phyloP scores from a whole-genome alignment of 1,284 basidiomycete genomes.

The Stygiomarasmius scandens region DNA sequence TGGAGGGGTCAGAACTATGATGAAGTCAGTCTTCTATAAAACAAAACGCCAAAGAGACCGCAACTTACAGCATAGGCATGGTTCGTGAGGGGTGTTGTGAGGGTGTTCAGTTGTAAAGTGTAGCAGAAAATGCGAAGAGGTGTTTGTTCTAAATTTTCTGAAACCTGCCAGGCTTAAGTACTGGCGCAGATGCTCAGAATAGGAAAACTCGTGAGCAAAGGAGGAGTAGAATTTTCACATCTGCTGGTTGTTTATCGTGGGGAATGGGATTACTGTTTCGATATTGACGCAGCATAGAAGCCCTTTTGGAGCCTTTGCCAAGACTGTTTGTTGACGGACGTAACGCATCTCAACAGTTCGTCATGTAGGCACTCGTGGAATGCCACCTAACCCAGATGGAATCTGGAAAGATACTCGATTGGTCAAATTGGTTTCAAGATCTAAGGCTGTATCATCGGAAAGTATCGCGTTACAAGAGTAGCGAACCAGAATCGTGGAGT shows the following conservation, averaged over 20 bases:
- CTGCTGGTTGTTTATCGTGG: not conserved
- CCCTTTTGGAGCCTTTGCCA: too few relatives aligned
- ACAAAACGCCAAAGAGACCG: conserved; percentile 12
- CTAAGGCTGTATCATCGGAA: not conserved
- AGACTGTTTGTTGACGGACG: too few relatives aligned
- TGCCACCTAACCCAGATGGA: not conserved
- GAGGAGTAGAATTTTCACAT: not conserved
- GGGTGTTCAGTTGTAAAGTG: not conserved
- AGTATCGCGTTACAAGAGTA: not conserved
- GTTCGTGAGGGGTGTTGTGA: conserved; percentile 8
- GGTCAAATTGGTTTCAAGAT: not conserved
- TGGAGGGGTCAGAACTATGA: conserved; percentile 67
- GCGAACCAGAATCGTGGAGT: not conserved
- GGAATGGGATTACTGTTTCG: not conserved
- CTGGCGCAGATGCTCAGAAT: not conserved
- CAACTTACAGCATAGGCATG: conserved; percentile 40
- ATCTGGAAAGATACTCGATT: not conserved
- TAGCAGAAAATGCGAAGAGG: not conserved
- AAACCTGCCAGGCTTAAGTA: conserved; percentile 1
- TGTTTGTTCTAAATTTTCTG: not conserved
- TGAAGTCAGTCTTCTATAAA: conserved; percentile 8
- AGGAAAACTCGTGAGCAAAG: not conserved
- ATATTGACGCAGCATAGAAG: not conserved
- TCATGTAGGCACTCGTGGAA: too few relatives aligned
- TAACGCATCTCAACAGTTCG: too few relatives aligned